These are phyloP conservation scores for Thielaviopsis populi DNA, from an alignment of 2,329 filamentous ascomycete genomes.

Conservation along the genomic window DNA sequence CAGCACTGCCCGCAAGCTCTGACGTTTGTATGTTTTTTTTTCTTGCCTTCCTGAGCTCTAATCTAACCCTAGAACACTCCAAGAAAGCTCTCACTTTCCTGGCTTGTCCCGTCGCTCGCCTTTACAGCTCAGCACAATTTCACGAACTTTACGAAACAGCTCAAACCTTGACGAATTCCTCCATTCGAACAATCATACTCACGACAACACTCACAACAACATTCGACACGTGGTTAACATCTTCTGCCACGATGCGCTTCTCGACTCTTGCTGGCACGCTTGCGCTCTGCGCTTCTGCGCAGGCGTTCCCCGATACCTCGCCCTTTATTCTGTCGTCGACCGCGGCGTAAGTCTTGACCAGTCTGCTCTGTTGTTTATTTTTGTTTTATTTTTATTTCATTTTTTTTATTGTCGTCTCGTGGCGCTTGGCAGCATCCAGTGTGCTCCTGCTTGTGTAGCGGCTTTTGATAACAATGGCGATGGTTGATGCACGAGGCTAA, in stretches of 20 bases:
- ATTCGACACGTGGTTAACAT: not conserved
- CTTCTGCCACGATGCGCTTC: conserved; percentile 36
- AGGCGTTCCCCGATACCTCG: conserved; percentile 72
- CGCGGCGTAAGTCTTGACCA: conserved; percentile 46
- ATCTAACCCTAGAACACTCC: not conserved
- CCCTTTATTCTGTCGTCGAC: conserved; percentile 84
- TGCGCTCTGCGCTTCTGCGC: conserved; percentile 41
- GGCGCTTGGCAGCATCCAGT: not conserved
- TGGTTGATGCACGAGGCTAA: conserved; percentile 8
- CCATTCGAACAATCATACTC: not conserved
- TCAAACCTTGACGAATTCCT: not conserved
- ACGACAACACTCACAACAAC: not conserved
- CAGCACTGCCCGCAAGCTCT: conserved; percentile 1
- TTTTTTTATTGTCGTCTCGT: not conserved
- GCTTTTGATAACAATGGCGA: not conserved
- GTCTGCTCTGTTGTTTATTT: not conserved
- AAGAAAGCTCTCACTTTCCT: conserved; percentile 1
- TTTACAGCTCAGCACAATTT: not conserved
- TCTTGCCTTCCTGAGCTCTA: not conserved
- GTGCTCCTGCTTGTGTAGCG: not conserved
- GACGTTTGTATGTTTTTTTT: not conserved
- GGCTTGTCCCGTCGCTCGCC: not conserved
- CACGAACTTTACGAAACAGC: not conserved
- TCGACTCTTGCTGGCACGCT: conserved; percentile 36
- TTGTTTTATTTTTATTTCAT: too few relatives aligned